These are phyloP conservation scores for Stachybotrys echinatus DNA, from an alignment of 2,329 filamentous ascomycete genomes.

Conservation along the genomic window DNA sequence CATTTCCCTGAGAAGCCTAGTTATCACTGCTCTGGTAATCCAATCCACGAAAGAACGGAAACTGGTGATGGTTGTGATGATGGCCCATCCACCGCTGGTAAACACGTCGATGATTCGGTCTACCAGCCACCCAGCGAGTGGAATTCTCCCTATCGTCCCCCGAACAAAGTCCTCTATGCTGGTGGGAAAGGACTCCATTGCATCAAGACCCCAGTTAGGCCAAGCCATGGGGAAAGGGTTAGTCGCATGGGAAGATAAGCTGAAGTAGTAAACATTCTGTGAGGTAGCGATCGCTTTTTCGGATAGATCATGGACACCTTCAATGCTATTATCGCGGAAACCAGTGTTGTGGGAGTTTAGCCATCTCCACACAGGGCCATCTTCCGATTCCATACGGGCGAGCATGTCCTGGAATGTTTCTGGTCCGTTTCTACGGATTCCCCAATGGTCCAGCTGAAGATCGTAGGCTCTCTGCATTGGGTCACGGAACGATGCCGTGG, in stretches of 20 bases:
- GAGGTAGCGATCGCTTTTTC: not conserved
- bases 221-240: conserved; percentile 2
- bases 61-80: conserved; percentile 2
- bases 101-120: not conserved
- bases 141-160: not conserved
- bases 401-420: conserved; percentile 6
- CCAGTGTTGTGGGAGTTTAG: conserved; percentile 3
- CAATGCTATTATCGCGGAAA: conserved; percentile 5
- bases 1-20: not conserved
- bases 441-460: conserved; percentile 6
- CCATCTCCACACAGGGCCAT: conserved; percentile 6
- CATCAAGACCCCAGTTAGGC: conserved; percentile 1
- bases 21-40: conserved; percentile 2
- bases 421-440: conserved; percentile 1
- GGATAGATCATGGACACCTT: conserved; percentile 1
- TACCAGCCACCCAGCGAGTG: not conserved
- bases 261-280: conserved; percentile 3
- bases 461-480: conserved; percentile 5
- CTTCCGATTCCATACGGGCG: conserved; percentile 1
- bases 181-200: conserved; percentile 3
- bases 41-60: conserved; percentile 4
- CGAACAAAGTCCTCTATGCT: conserved; percentile 3
- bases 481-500: conserved; percentile 4
- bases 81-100: not conserved
- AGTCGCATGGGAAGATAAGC: conserved; percentile 5